phyloP scores from a whole-genome alignment of 805 yeast genomes.

The Yamadazyma paraphyllophila region DNA sequence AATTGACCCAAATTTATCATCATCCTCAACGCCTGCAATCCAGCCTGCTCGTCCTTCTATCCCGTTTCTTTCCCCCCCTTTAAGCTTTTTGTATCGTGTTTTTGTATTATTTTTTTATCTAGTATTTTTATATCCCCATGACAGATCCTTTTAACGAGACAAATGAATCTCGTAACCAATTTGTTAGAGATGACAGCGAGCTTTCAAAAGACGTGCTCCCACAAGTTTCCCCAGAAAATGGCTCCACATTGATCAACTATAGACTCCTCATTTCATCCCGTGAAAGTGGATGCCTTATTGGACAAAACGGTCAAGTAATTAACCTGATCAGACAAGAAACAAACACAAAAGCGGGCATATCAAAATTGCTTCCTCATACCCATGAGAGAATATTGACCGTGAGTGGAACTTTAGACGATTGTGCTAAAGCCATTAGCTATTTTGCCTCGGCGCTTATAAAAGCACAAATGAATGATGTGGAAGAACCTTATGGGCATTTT shows the following conservation, averaged over 20 bases:
- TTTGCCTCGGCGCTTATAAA: constrained; percentile 65
- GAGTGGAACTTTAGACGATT: constrained; percentile 66
- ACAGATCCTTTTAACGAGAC: neutral
- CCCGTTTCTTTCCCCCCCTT: constrained; percentile 1
- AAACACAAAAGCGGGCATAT: constrained; percentile 81
- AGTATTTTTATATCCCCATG: constrained; percentile 3
- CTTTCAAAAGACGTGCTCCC: constrained; percentile 8
- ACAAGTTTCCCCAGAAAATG: constrained; percentile 12
- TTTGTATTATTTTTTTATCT: constrained; percentile 5
- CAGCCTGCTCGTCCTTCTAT: neutral
- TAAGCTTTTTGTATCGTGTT: constrained; percentile 4
- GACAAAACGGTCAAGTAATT: constrained; percentile 78
- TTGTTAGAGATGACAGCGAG: neutral
- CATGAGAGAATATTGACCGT: constrained; percentile 81
- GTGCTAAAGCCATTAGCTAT: constrained; percentile 66
- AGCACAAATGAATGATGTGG: constrained; percentile 23
- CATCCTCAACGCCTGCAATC: neutral
- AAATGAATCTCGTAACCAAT: too few species aligned
- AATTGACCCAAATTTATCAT: neutral
- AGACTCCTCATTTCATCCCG: constrained; percentile 73
- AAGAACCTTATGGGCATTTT: constrained; percentile 44
- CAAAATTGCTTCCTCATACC: constrained; percentile 75
- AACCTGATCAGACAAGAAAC: constrained; percentile 73
- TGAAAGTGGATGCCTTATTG: constrained; percentile 89
- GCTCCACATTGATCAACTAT: constrained; percentile 35